Base-by-base conservation (phyloP, 1,284 basidiomycete genomes). In the Bondarzewia mesenterica region DNA sequence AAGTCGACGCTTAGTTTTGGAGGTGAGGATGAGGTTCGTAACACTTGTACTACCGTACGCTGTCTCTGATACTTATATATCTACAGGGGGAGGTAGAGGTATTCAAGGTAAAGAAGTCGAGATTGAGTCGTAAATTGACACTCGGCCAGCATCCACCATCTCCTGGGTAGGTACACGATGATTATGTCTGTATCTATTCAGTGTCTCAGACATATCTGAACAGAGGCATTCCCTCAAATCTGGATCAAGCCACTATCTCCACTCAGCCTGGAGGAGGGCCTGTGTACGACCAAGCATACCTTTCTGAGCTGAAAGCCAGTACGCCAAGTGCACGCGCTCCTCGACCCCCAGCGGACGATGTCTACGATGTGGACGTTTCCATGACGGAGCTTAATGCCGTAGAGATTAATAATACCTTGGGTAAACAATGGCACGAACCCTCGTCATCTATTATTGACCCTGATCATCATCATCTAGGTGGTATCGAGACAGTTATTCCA, bases 1-100 rank as follows among this genome's bases (percentile, higher is more conserved):
- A 83, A 81, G 58, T 74, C 82, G 3, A 71, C 75, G 46, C 68
- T 94, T 49, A 93, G 90, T 62, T 94, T 94, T 68, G 91, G 89
- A 5, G 84, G 69, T 10, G 83, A 80, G 25, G 86, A 89, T 52
- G 86, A 88, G 70, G 88, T 85, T 58, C 51, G 73, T 62, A 56
- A 60, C 61, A 50, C 50, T 55, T 54, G 58, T 60, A 49, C 52
- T 32, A 40, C 35, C 15, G 37, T 22, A 44, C 52, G 39, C 16
- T 36, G 35, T 52, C 61, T 35, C 60, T 68, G n/a, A n/a, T n/a
- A n/a, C 48, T 60, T 55, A 49, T 44, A 56, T 4, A 58, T 39
- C 42, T 57, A 50, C 54, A 84, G 79, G 75, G 75, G 57, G 72
- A 70, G 14, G 74, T 73, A 44, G 76, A 72, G 3, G 80, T 74